Percentiles rank a stretch among this genome's conserved stretches.
Conservation (phyloP, 139 green algal genomes). For the Closterium sp. region DNA sequence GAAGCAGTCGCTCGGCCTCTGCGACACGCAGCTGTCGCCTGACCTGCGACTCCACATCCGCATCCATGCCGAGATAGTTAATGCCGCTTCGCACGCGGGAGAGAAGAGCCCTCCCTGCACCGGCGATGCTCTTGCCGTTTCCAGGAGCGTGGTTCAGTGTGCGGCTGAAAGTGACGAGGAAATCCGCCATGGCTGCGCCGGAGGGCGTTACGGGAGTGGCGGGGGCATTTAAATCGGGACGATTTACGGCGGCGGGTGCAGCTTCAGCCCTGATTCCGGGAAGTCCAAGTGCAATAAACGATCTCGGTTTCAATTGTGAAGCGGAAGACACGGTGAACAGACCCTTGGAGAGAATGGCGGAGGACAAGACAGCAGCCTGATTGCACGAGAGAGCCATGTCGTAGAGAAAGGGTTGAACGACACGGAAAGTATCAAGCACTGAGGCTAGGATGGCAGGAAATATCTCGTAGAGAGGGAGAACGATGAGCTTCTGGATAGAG, state of each 20-base stretch:
- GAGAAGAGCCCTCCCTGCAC: background rate
- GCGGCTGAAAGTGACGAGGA: background rate
- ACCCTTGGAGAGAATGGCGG: background rate
- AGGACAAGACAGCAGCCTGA: background rate
- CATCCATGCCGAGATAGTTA: background rate
- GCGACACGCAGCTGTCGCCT: background rate
- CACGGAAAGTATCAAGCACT: background rate
- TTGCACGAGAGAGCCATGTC: background rate
- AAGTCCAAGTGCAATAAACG: background rate
- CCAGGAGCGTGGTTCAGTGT: background rate
- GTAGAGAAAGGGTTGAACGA: background rate
- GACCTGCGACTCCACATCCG: background rate
- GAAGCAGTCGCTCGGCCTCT: background rate
- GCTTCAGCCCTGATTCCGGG: background rate
- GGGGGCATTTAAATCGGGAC: background rate
- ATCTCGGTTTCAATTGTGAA: background rate
- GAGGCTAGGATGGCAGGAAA: background rate
- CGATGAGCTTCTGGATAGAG: background rate
- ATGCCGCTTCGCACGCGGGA: background rate
- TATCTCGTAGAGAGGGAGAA: background rate
- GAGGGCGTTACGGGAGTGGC: background rate
- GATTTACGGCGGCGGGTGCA: background rate
- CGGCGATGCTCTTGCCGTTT: background rate
- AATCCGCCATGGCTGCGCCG: background rate
- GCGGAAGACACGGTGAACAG: background rate